Evolutionary conservation across 768 basidiomycete genomes (phyloP).

Genomic region (Russula earlei): DNA sequence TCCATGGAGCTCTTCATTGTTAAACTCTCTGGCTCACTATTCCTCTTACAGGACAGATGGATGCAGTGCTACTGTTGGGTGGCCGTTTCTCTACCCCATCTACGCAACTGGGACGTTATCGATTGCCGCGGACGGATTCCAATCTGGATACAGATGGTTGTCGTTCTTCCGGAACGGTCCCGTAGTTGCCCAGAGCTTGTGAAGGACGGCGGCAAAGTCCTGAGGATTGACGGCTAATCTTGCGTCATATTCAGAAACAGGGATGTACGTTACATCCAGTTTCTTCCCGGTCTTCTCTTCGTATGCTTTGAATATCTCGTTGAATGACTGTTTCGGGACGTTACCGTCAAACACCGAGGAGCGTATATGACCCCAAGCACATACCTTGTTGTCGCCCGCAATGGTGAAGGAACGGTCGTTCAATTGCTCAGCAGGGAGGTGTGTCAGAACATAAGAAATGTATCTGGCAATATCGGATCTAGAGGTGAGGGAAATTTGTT

Average conservation of each 20-base stretch:
- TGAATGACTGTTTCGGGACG: conserved; percentile 9
- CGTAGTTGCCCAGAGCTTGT: conserved; percentile 10
- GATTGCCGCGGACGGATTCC: conserved; percentile 17
- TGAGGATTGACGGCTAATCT: conserved; percentile 12
- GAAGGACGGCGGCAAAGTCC: conserved; percentile 6
- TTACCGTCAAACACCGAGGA: not conserved
- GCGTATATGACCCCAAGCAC: not conserved
- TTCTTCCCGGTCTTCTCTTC: conserved; percentile 19
- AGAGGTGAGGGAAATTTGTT: conserved; percentile 17
- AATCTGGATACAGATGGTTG: conserved; percentile 18
- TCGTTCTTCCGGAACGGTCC: conserved; percentile 8
- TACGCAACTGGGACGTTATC: conserved; percentile 10
- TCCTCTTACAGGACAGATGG: too few relatives aligned
- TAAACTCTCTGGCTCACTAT: too few relatives aligned
- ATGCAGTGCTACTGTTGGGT: not conserved
- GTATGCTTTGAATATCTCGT: conserved; percentile 19
- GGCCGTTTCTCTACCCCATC: not conserved
- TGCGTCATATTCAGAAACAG: conserved; percentile 10
- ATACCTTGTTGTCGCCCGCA: conserved; percentile 12
- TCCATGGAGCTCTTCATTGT: too few relatives aligned
- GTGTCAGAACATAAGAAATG: conserved; percentile 16
- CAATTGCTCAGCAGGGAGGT: conserved; percentile 11
- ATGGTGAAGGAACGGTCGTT: conserved; percentile 6
- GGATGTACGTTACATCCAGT: conserved; percentile 14
- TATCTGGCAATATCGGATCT: conserved; percentile 16